Base-by-base conservation (phyloP, 1,284 basidiomycete genomes). In the Somion occarium region DNA sequence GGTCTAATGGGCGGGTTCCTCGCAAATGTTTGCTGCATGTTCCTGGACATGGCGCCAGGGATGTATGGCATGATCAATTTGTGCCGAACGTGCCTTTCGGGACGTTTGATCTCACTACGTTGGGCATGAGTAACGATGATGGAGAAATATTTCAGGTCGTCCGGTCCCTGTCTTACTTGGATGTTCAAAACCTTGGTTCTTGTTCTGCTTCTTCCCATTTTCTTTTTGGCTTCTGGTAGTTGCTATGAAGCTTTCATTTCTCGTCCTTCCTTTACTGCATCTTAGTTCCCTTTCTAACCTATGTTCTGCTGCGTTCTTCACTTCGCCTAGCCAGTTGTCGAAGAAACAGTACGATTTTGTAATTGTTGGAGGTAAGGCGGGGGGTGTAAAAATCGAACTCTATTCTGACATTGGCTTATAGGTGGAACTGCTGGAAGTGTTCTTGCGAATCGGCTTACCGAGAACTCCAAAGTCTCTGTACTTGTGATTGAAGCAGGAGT, bases 401-500 rank as follows among this genome's bases (percentile, higher is more conserved):
- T 15, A 7, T 47, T 47, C 25, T 47, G n/a, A 47, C 26, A 22
- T 5, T 15, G 4, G 13, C 7, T 19, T 13, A 4, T 39, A 56
- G 52, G 41, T 46, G 52, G 54, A n/a, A 38, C 52, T 5, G 54
- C 54, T 2, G 54, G 54, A 3, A 53, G 39, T 38, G 52, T 53
- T n/a, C 34, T 56, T 20, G 54, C 54, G 2, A 48, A 42, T 3
- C 20, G 54, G 18, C 49, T 56, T 9, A 39, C 52, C 3, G 52
- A 53, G 23, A 43, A 53, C 27, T 44, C 45, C 22, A 39, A 44
- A 7, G 25, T 37, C 11, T 51, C 48, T 19, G 54, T 56, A 4
- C 46, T 56, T 9, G 18, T 56, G 3, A 45, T 56, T n/a, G 54
- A 56, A 47, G 54, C 54, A 5, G 54, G 54, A 4, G 30, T 19